phyloP scores from a whole-genome alignment of 306 rosid genomes.

The Cucumis melo region DNA sequence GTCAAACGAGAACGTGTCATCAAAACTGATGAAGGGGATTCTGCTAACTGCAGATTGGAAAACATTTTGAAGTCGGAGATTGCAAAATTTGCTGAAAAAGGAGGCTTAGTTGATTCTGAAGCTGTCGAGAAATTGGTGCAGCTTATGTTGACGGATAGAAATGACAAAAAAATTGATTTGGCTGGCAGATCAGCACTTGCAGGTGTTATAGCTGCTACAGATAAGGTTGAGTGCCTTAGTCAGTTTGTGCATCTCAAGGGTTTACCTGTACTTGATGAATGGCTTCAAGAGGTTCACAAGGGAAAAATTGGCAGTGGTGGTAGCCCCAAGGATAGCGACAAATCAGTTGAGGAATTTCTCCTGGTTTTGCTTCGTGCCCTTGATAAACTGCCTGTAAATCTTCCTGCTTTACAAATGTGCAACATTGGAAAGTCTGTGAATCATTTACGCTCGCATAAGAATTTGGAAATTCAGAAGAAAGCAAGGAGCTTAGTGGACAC shows the following conservation, averaged over 20 bases:
- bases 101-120: conserved; percentile 63
- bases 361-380: conserved; percentile 72
- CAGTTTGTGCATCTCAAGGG: conserved; percentile 67
- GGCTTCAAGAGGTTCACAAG: conserved; percentile 89
- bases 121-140: conserved; percentile 69
- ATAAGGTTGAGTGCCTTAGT: conserved; percentile 55
- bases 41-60: conserved; percentile 44
- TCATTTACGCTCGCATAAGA: conserved; percentile 60
- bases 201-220: conserved; percentile 62
- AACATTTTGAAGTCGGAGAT: conserved; percentile 52
- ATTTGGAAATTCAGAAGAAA: conserved; percentile 81
- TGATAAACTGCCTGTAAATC: conserved; percentile 87
- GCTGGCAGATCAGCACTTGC: conserved; percentile 63
- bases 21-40: conserved; percentile 67
- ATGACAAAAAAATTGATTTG: conserved; percentile 64
- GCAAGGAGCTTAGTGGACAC: conserved; percentile 77
- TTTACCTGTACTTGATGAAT: conserved; percentile 66
- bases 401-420: conserved; percentile 66
- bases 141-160: conserved; percentile 58
- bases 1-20: conserved; percentile 52
- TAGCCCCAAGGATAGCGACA: conserved; percentile 45
- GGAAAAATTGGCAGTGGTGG: conserved; percentile 59
- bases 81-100: conserved; percentile 73
- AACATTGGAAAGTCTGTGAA: conserved; percentile 88
- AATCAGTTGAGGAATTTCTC: conserved; percentile 72